Evolutionary conservation across 2,329 filamentous ascomycete genomes (phyloP), one percentile per base, ranked within the genome.

Genomic region (Apiospora marii): DNA sequence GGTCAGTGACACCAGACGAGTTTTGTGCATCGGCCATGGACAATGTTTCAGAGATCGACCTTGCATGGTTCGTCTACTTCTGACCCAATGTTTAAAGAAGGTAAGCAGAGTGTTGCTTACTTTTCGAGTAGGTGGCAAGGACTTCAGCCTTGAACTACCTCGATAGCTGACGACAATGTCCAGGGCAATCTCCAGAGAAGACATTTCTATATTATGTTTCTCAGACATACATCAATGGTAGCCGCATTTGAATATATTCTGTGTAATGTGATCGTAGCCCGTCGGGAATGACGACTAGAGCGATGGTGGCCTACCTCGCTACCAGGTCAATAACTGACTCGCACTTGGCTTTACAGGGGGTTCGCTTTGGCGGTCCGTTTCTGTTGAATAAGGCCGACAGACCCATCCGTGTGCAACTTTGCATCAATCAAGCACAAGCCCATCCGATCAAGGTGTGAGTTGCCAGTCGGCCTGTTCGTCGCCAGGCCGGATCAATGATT

Each of bases 11-110:
- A 61, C 27, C 22, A 37, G 16, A 61, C 34, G 30, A 19, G 22
- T 41, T 34, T 3, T 41, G 58, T 37, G 30, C 53, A 37, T 37
- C 53, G 53, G 51, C 16, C 30, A n/a, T 61, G 16, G 30, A 22
- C 53, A 37, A 30, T 14, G 27, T 61, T 16, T 61, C 30, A 34
- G n/a, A 34, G 58, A 64, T 64, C 58, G 58, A 37, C 58, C 58
- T 64, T 64, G 58, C 58, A 64, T 64, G 30, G 58, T 64, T 64
- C 58, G 58, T 64, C 58, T 30, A 41, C 58, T 64, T 64, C 58
- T 37, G 30, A 22, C 27, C 30, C 53, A 12, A 41, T 64, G 58
- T n/a, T 41, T 41, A 7, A 64, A 64, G 37, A 41, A 64, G 19
- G 34, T 22, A 22, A 27, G 22, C 8, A 30, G 58, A 64, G 19